Evolutionary conservation across 345 rosid species (phyloP), one percentile per base, ranked within the genome.

Genomic region (Syzygium oleosum): DNA sequence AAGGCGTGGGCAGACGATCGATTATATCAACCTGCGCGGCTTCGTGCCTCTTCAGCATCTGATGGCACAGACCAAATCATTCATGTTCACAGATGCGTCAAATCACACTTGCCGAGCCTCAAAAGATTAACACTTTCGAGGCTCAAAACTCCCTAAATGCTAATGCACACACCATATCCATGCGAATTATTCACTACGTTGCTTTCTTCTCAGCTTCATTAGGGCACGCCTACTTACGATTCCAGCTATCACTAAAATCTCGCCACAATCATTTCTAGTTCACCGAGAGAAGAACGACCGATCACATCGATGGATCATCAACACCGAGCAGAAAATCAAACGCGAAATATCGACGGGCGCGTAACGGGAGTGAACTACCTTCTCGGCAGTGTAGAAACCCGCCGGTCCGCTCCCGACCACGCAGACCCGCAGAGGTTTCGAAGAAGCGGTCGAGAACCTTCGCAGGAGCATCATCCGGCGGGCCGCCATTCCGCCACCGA

Each of bases 341-440:
- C 65, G 31, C 63, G 38, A 15, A 7, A 29, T 3, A 0, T 51
- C 61, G 55, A n/a, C 2, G 38, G 80, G 41, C 14, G 52, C 51
- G 12, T 7, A 27, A 43, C 58, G 52, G 79, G 29, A 58, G 84
- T 29, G 14, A 73, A 52, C 85, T 88, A 95, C 99, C 94, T 95
- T 97, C 51, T 96, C 99, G 46, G 99, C 98, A 29, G 98, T 93
- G 87, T 95, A 97, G 91, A 94, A 94, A 51, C 99, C 99, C 85
- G 98, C 98, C 53, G 99, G 99, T 84, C 99, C 99, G 85, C 97
- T 93, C 56, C 99, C 99, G 68, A 96, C 99, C 31, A 97, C 88
- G 85, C 99, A 97, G 84, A 95, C 96, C 27, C 96, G 95, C 1
- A 95, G 86, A 85, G 95, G 96, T 86, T 87, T 89, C n/a, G 94